These are phyloP conservation scores for Silene uniflora DNA, from an alignment of 148 eudicot species.

Conservation along the genomic window DNA sequence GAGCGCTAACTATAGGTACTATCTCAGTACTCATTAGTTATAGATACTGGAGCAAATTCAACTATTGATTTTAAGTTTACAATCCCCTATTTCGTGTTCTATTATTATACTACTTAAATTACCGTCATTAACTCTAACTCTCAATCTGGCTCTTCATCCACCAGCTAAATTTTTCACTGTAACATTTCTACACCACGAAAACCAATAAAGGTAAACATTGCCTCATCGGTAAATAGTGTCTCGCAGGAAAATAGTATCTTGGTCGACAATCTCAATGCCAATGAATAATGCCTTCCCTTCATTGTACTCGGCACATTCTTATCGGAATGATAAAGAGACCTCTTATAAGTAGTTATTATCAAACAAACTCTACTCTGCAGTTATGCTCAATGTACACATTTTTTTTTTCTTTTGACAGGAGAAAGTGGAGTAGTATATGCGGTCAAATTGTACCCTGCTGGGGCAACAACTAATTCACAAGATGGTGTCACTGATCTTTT, in stretches of 20 bases:
- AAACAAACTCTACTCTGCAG: not conserved
- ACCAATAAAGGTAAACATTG: not conserved
- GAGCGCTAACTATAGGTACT: too few relatives aligned
- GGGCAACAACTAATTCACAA: conserved; percentile 98
- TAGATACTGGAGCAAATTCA: too few relatives aligned
- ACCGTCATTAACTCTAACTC: not conserved
- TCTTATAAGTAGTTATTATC: not conserved
- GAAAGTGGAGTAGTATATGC: conserved; percentile 80
- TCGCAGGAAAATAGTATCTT: not conserved
- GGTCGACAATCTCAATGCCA: not conserved
- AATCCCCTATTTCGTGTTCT: not conserved
- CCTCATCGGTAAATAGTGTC: too few relatives aligned
- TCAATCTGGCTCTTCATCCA: not conserved
- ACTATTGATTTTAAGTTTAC: not conserved
- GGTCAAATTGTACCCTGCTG: conserved; percentile 94
- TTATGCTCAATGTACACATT: not conserved
- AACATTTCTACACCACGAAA: not conserved
- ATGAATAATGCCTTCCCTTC: not conserved
- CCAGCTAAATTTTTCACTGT: too few relatives aligned
- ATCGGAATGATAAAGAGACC: not conserved
- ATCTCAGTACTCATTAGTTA: too few relatives aligned
- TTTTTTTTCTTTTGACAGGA: conserved; percentile 34
- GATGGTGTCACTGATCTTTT: conserved; percentile 96
- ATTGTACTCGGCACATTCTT: not conserved
- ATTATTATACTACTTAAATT: not conserved